Evolutionary conservation across 495 filamentous ascomycete species (phyloP).

Genomic region (Neurospora cerealis): DNA sequence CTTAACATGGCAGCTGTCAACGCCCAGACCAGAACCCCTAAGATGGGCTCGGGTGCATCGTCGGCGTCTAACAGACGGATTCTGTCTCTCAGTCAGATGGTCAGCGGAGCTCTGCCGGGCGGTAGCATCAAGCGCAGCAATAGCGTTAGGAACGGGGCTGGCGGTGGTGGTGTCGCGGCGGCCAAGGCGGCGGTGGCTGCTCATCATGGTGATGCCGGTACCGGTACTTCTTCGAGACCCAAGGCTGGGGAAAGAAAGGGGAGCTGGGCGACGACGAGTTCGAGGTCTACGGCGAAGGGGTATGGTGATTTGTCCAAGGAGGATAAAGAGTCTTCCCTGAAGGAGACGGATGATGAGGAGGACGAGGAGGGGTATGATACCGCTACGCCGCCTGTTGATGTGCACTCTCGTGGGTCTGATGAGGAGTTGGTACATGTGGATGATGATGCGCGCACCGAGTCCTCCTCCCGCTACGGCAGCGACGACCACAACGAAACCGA

Average conservation of each 20-base stretch:
- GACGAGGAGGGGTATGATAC: slow-evolving; percentile 4
- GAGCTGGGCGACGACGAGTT: slow-evolving; percentile 11
- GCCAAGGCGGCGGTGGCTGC: background rate
- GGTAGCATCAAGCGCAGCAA: slow-evolving; percentile 52
- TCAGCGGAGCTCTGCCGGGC: slow-evolving; percentile 51
- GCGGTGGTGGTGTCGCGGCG: slow-evolving; percentile 32
- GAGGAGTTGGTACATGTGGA: background rate
- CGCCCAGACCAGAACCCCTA: background rate
- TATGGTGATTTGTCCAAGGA: slow-evolving; percentile 39
- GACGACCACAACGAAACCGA: slow-evolving; percentile 2
- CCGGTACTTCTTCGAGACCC: background rate
- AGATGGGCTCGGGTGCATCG: background rate
- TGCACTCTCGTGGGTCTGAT: background rate
- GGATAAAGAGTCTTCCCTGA: slow-evolving; percentile 1
- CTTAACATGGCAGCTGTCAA: slow-evolving; percentile 30
- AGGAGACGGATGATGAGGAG: slow-evolving; percentile 2
- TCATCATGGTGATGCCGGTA: background rate
- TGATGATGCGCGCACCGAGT: background rate
- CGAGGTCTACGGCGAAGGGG: slow-evolving; percentile 32
- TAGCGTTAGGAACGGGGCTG: slow-evolving; percentile 56
- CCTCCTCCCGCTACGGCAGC: background rate
- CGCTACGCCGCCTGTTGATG: background rate
- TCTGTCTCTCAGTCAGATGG: slow-evolving; percentile 79
- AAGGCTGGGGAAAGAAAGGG: background rate
- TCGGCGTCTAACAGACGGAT: slow-evolving; percentile 56